Evolutionary conservation across 306 rosid species (phyloP), one percentile per base, ranked within the genome.

Genomic region (Cucurbita maxima): DNA sequence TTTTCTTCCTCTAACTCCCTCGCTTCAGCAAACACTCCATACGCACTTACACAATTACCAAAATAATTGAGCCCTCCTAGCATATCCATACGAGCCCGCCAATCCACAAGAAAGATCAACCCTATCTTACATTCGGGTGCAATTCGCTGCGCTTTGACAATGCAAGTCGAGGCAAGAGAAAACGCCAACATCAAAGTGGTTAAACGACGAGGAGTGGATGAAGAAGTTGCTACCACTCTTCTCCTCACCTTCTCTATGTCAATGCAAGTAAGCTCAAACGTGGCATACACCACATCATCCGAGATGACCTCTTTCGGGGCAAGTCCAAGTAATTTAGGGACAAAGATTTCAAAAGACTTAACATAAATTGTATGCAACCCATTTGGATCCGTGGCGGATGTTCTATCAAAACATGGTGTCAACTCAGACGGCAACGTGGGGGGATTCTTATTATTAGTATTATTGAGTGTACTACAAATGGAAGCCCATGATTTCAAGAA

Each of bases 401-500:
- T 52, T 63, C 86, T 72, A 30, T 81, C 86, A 30, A 43, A 74
- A 20, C 47, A 51, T 2, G 88, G 91, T 8, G 80, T 30, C 34
- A 30, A 30, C 34, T 30, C 4, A 30, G 34, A 30, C 4, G 34
- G 34, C 34, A 30, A 30, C 3, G 34, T 70, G 13, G 25, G 61
- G 61, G 0, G 37, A 56, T 25, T 25, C 25, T 13, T 6, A 56
- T 20, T 20, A 55, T 8, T 8, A 20, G 10, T 20, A 34, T 83
- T 10, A 6, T 30, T 3, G 34, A 30, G 34, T 30, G 51, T 11
- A 10, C 12, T 45, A 10, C 13, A 79, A 0, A 80, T 14, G 43
- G 61, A 80, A 72, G 87, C 82, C 90, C 92, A 87, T 2, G 89
- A 85, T 43, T 83, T 86, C 30, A 89, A 11, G 76, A 89, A 89